Percentiles rank a stretch among this genome's conserved stretches.
Conservation (phyloP, 352 stramenopile genomes). For the Pythium dissotocum region DNA sequence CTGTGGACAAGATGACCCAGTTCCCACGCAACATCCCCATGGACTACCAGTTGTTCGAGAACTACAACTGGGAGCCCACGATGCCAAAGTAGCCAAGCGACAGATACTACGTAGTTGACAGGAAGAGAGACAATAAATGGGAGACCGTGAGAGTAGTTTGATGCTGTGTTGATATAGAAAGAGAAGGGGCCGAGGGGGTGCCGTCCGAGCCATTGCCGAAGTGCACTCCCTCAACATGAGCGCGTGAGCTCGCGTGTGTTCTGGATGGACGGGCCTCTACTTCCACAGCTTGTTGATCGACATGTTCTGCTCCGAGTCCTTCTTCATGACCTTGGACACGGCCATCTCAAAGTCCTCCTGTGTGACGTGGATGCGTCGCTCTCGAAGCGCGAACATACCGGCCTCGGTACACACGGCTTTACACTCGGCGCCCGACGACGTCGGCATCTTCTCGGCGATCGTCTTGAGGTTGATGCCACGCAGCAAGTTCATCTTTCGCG, state of each 20-base stretch:
- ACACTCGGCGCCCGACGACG: slow-evolving; percentile 97
- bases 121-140: background rate
- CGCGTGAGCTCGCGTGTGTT: background rate
- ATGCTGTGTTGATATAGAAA: slow-evolving; percentile 21
- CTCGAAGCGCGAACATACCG: slow-evolving; percentile 99
- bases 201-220: too few species aligned
- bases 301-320: slow-evolving; percentile 97
- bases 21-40: slow-evolving; percentile 77
- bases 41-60: slow-evolving; percentile 86
- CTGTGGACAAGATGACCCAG: slow-evolving; percentile 72
- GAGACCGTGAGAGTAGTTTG: background rate
- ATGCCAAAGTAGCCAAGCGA: slow-evolving; percentile 1
- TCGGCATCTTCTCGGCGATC: slow-evolving; percentile 99
- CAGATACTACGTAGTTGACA: background rate
- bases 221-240: too few species aligned
- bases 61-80: slow-evolving; percentile 81
- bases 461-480: slow-evolving; percentile 98
- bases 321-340: slow-evolving; percentile 99
- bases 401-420: slow-evolving; percentile 99
- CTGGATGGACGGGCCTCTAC: slow-evolving; percentile 56
- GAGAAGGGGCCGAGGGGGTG: background rate
- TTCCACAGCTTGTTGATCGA: slow-evolving; percentile 99
- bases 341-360: slow-evolving; percentile 99
- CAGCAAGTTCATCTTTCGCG: slow-evolving; percentile 97
- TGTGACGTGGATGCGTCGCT: slow-evolving; percentile 99